Percentiles rank a stretch among this genome's conserved stretches.
Conservation (phyloP, 176 grass and related monocot genomes). For the Juncus effusus region DNA sequence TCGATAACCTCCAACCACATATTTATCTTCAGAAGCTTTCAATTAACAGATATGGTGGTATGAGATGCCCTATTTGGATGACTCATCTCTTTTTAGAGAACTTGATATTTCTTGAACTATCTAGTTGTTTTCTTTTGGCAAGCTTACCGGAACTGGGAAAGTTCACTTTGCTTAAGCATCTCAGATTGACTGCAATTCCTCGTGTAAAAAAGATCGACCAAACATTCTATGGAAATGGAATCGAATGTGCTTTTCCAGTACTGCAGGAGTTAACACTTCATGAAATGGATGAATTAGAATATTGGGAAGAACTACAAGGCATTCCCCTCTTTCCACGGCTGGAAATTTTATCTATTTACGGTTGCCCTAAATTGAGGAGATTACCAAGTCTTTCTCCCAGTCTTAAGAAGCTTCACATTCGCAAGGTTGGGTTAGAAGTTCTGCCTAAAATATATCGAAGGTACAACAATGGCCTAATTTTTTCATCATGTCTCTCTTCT, state of each 20-base stretch:
- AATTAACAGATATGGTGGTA: background rate
- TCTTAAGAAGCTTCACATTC: too few species aligned
- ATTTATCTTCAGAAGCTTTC: conserved; percentile 9
- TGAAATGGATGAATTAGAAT: background rate
- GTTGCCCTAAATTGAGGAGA: background rate
- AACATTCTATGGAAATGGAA: conserved; percentile 8
- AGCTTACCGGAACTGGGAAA: conserved; percentile 12
- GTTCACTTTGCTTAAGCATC: conserved; percentile 13
- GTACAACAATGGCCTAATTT: too few species aligned
- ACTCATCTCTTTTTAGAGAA: conserved; percentile 1
- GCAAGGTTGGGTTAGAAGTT: too few species aligned
- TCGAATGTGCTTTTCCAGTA: background rate
- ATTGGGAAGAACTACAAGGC: conserved; percentile 8
- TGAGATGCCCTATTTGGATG: conserved; percentile 5
- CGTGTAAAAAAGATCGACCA: background rate
- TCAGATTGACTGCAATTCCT: background rate
- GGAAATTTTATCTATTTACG: background rate
- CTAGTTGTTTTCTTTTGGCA: background rate
- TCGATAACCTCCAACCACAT: conserved; percentile 10
- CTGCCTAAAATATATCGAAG: too few species aligned
- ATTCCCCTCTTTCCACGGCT: conserved; percentile 1
- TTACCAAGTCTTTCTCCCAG: background rate
- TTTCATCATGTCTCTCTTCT: too few species aligned
- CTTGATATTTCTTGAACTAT: background rate
- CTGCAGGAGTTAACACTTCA: background rate